Base-by-base conservation (phyloP, 768 basidiomycete species). In the Lactarius pseudohatsudake region DNA sequence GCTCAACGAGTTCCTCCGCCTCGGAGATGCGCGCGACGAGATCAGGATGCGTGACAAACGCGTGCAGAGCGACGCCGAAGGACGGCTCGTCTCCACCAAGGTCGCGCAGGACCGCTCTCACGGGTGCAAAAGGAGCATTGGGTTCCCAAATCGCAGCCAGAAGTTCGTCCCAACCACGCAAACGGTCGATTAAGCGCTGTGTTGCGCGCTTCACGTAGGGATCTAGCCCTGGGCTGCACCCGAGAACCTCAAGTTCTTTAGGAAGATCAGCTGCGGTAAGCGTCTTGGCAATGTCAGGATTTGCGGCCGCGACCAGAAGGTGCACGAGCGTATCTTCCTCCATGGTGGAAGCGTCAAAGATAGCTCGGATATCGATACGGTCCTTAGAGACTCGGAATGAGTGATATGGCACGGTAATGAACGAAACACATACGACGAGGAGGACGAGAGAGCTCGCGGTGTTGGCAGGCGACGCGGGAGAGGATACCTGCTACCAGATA, bases 31-130 rank as follows among this genome's bases (percentile, higher is more conserved):
- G 83, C 2, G 77, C 71, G 54, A 81, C 72, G 16, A 92, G 75
- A 62, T 85, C 82, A 0, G 77, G 78, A 54, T 88, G 83, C n/a
- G 80, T 79, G 32, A 85, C 79, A 82, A 92, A 85, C 11, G 85
- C 87, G 62, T 84, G 85, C 15, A 92, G 77, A 87, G 87, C 91
- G 56, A 88, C 86, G 7, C 90, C 91, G 60, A 88, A 80, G 1
- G 89, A 82, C 64, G 84, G 81, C 69, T 92, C 91, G 57, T 88
- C 87, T 2, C 78, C 74, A 13, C 85, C 82, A 16, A 91, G 78
- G 40, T 91, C 87, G 66, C 81, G 83, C 28, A 92, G 74, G 71
- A 87, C 81, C 5, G 68, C 74, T 16, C 80, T 81, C n/a, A 85
- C 80, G 7, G 74, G 74, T 1, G 71, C 61, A 71, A 87, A 86